Base-by-base conservation (phyloP, 1,284 basidiomycete genomes). In the Caloboletus inedulis region DNA sequence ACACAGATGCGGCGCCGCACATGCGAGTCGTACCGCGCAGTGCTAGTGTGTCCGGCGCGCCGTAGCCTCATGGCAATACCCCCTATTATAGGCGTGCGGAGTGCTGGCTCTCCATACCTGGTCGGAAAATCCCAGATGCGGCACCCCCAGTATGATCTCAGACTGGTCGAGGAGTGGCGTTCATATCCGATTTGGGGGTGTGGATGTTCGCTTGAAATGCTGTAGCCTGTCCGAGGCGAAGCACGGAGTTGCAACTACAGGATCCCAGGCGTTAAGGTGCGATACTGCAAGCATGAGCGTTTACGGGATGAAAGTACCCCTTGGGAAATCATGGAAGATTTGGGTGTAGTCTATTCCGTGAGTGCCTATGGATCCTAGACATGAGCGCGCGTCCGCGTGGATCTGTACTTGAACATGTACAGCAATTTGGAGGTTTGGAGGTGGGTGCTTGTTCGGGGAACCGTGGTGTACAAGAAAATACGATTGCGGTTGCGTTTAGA, bases 21-120 rank as follows among this genome's bases (percentile, higher is more conserved):
- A 46, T 36, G 49, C 30, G 29, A 45, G 45, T 33, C 44, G 2
- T 30, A 23, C 52, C 43, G 52, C 44, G 29, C 56, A 47, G 43
- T 48, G 55, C 50, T 7, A 23, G 36, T 45, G 60, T 25, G 47
- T 33, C 39, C 6, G 48, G 62, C 44, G 57, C 51, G 33, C 60
- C 44, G 60, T 58, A 43, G 36, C 62, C 64, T 58, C 62, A 53
- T 66, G 62, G 54, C 2, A 23, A 16, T n/a, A 9, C 30, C 45
- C 54, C 62, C 62, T 51, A 30, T 50, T 23, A 14, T 9, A 14
- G 21, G 34, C 12, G 42, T 49, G 49, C 35, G 34, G 43, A 37
- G 34, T 10, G 18, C 36, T 48, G 27, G 19, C 5, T 21, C 21
- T 23, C 43, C 45, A 21, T 18, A 39, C 37, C 18, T 34, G 7